Percentiles rank a stretch among this genome's conserved stretches.
Conservation (phyloP, 2,329 filamentous ascomycete species). For the Capronia americana region DNA sequence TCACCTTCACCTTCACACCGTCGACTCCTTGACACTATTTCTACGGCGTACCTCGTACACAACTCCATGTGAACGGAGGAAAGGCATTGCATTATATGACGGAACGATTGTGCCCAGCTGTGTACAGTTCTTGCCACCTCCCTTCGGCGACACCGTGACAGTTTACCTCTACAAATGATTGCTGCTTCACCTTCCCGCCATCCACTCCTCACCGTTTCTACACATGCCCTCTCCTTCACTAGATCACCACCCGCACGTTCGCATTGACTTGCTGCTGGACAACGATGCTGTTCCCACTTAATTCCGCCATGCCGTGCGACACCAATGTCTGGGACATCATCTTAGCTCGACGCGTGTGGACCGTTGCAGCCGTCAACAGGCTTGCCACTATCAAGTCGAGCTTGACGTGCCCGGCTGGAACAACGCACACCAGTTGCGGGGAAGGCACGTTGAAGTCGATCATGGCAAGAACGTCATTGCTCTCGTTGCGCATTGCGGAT, state of each 20-base stretch:
- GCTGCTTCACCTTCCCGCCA: no score
- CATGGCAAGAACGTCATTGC: conserved; percentile 9
- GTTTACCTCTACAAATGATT: no score
- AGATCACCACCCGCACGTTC: not conserved
- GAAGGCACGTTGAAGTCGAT: conserved; percentile 12
- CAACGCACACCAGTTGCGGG: not conserved
- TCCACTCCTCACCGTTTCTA: no score
- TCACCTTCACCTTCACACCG: no score
- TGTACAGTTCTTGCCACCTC: no score
- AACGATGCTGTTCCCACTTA: not conserved
- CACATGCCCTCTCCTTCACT: not conserved
- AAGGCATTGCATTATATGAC: no score
- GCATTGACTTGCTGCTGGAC: conserved; percentile 2
- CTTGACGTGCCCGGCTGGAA: not conserved
- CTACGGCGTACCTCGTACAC: no score
- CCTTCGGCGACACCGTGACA: no score
- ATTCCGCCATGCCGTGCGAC: conserved; percentile 6
- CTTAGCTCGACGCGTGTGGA: conserved; percentile 9
- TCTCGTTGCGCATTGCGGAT: conserved; percentile 2
- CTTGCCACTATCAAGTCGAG: conserved; percentile 13
- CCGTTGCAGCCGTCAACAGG: not conserved
- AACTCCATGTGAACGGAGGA: no score
- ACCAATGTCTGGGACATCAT: conserved; percentile 14
- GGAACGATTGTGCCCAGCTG: no score
- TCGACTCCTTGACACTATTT: no score